Evolutionary conservation across 371 early-diverging fungal genomes (phyloP).

Genomic region (Parasitella parasitica): DNA sequence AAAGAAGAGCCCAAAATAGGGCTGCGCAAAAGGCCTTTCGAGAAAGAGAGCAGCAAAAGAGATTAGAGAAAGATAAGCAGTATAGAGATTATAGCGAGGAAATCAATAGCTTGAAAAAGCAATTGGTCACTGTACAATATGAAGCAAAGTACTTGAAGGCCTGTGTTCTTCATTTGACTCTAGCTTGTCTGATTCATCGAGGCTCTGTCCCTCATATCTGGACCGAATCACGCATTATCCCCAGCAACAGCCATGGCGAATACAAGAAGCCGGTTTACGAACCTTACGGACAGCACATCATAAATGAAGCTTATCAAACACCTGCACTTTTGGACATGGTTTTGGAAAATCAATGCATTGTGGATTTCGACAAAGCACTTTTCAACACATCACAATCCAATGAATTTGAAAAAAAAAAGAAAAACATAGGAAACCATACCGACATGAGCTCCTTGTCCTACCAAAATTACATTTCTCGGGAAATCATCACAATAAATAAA

Average conservation of each 20-base stretch:
- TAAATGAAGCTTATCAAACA: slow-evolving; percentile 7
- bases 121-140: slow-evolving; percentile 27
- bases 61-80: slow-evolving; percentile 27
- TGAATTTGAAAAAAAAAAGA: not conserved
- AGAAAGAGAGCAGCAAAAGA: slow-evolving; percentile 23
- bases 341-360: slow-evolving; percentile 13
- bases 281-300: not conserved
- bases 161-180: slow-evolving; percentile 28
- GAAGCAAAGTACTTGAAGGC: slow-evolving; percentile 43
- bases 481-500: slow-evolving; percentile 7
- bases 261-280: slow-evolving; percentile 2
- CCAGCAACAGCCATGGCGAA: slow-evolving; percentile 13
- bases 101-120: slow-evolving; percentile 14
- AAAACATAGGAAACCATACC: not conserved
- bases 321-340: slow-evolving; percentile 22
- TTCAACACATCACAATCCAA: not conserved
- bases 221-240: slow-evolving; percentile 30
- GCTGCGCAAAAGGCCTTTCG: slow-evolving; percentile 26
- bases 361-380: slow-evolving; percentile 16
- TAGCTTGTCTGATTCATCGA: slow-evolving; percentile 24
- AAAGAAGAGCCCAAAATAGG: slow-evolving; percentile 27
- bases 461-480: not conserved
- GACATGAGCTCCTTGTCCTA: not conserved
- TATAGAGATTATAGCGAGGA: slow-evolving; percentile 24
- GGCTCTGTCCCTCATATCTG: slow-evolving; percentile 40